Evolutionary conservation across 2,329 filamentous ascomycete genomes (phyloP).

Genomic region (Neonectria sp.): DNA sequence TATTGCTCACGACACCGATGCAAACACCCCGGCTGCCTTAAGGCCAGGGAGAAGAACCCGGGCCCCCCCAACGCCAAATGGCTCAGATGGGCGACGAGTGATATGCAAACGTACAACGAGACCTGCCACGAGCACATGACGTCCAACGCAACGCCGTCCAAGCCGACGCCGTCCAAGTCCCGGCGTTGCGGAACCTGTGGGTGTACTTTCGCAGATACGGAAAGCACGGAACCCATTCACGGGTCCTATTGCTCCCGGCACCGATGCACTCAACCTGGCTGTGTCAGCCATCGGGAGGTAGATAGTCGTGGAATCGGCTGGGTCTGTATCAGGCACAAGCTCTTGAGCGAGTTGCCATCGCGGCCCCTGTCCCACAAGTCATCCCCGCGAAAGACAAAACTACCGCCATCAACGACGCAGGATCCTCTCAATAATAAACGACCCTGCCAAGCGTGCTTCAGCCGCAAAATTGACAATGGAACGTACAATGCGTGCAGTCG

Average conservation of each 20-base stretch:
- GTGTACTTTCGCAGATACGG: not conserved
- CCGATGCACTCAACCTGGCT: slow-evolving; percentile 11
- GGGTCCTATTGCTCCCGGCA: slow-evolving; percentile 10
- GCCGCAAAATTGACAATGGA: not conserved
- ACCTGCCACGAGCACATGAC: not conserved
- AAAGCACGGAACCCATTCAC: not conserved
- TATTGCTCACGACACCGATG: slow-evolving; percentile 10
- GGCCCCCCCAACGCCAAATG: not conserved
- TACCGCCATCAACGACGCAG: not conserved
- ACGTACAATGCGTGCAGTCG: slow-evolving; percentile 2
- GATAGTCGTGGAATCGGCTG: not conserved
- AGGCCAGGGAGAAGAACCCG: not conserved
- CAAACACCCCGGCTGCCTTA: not conserved
- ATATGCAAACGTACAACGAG: not conserved
- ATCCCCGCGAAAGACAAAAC: not conserved
- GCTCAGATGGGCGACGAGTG: not conserved
- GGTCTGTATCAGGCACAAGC: slow-evolving; percentile 11
- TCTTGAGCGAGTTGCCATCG: not conserved
- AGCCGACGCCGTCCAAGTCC: not conserved
- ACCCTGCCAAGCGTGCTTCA: not conserved
- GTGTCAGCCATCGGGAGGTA: not conserved
- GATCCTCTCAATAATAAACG: not conserved
- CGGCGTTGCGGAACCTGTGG: not conserved
- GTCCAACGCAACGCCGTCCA: not conserved
- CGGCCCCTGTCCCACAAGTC: not conserved